Percentiles rank a stretch among this genome's conserved stretches.
phyloP scores from a whole-genome alignment of 192 early-diverging fungal species.

The Dispira simplex region DNA sequence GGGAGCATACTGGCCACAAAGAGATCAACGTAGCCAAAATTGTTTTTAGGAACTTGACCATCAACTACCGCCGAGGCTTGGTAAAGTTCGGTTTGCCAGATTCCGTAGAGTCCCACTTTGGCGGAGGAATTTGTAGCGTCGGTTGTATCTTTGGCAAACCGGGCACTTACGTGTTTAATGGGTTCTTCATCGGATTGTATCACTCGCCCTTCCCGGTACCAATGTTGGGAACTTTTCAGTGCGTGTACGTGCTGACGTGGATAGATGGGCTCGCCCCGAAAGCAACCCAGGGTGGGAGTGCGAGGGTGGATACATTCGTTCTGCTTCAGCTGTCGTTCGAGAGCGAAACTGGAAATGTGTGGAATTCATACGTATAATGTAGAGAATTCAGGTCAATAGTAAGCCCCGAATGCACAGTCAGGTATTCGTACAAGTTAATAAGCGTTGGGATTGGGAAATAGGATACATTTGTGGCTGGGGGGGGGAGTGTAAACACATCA shows the following conservation, averaged over 20 bases:
- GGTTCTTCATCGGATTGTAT: conserved; percentile 27
- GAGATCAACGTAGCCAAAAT: conserved; percentile 73
- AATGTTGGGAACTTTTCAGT: conserved; percentile 38
- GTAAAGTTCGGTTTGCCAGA: conserved; percentile 76
- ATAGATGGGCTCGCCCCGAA: conserved; percentile 66
- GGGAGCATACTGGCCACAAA: conserved; percentile 78
- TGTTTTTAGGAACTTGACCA: conserved; percentile 66
- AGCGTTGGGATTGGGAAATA: not conserved
- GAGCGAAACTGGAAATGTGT: conserved; percentile 37
- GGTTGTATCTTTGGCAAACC: conserved; percentile 11
- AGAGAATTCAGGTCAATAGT: not conserved
- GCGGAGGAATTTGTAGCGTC: conserved; percentile 14
- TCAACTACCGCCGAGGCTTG: conserved; percentile 40
- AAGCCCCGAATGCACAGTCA: not conserved
- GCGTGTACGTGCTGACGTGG: conserved; percentile 52
- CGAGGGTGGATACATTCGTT: conserved; percentile 61
- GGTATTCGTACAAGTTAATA: not conserved
- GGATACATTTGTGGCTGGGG: not conserved
- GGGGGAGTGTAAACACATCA: not conserved
- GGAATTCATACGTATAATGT: not conserved
- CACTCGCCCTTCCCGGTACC: conserved; percentile 42
- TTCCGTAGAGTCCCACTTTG: conserved; percentile 47
- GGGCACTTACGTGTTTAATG: conserved; percentile 18
- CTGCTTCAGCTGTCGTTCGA: conserved; percentile 72
- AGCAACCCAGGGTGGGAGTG: conserved; percentile 50